These are phyloP conservation scores for Aspergillus hortae DNA, from an alignment of 2,329 filamentous ascomycete genomes.

Conservation along the genomic window DNA sequence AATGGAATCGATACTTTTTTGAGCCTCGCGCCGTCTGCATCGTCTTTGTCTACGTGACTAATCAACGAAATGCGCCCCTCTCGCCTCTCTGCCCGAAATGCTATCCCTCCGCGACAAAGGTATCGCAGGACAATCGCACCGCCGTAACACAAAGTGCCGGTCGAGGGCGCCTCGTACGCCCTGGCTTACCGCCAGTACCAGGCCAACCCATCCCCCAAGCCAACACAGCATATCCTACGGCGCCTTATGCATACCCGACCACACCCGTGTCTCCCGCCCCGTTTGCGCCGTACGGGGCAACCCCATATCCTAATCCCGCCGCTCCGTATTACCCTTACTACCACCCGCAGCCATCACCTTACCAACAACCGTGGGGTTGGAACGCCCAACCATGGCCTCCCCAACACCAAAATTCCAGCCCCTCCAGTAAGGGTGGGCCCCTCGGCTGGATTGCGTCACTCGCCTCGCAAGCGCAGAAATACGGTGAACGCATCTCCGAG, in stretches of 20 bases:
- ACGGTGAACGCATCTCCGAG: slow-evolving; percentile 35
- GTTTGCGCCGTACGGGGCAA: slow-evolving; percentile 17
- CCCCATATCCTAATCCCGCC: slow-evolving; percentile 18
- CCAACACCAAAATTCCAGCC: slow-evolving; percentile 17
- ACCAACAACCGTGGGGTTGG: slow-evolving; percentile 27
- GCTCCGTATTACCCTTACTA: slow-evolving; percentile 19
- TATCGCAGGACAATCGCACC: slow-evolving; percentile 19
- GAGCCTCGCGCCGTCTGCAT: slow-evolving; percentile 33
- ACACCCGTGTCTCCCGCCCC: slow-evolving; percentile 14
- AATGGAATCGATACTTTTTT: slow-evolving; percentile 45
- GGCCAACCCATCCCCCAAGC: slow-evolving; percentile 10
- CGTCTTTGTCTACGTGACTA: slow-evolving; percentile 32
- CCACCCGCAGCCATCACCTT: slow-evolving; percentile 18
- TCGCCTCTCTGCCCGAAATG: slow-evolving; percentile 40
- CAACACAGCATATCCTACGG: slow-evolving; percentile 6
- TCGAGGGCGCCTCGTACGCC: slow-evolving; percentile 4
- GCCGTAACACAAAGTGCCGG: slow-evolving; percentile 9
- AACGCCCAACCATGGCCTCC: slow-evolving; percentile 21
- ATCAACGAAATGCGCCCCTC: slow-evolving; percentile 27
- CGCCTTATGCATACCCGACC: slow-evolving; percentile 12
- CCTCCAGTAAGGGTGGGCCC: slow-evolving; percentile 22
- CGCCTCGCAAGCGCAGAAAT: slow-evolving; percentile 37
- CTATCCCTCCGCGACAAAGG: slow-evolving; percentile 37
- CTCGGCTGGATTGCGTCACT: slow-evolving; percentile 33
- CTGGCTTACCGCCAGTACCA: slow-evolving; percentile 4